Evolutionary conservation across 345 rosid species (phyloP), one percentile per base, ranked within the genome.

Genomic region (Noccaea bulbosa): DNA sequence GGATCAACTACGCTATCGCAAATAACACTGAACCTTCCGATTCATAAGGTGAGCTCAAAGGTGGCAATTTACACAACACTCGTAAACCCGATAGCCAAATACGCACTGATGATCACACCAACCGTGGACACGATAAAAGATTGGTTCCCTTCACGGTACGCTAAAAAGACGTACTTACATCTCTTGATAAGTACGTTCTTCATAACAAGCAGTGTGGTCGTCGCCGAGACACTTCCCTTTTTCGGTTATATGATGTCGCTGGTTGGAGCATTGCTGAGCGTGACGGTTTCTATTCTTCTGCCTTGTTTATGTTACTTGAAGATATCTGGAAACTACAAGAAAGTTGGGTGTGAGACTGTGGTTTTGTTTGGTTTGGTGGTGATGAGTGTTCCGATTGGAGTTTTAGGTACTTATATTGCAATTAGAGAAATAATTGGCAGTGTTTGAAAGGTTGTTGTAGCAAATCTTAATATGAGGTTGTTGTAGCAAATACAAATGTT

Each of bases 1-100:
- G 79, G 87, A 22, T 67, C 78, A 11, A 35, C 69, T 32, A 78
- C 79, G 32, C 65, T 75, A 57, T 80, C 86, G 0, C 84, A 76
- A 47, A 66, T 78, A 37, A 78, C 83, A 32, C 7, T 81, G n/a
- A 80, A 83, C 57, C 76, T 80, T 5, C 86, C 84, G 0, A 32
- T 54, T 3, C 39, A 70, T 5, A 71, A 69, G 40, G 27, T 76
- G 8, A 76, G 81, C 22, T 78, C 87, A 5, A 83, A 81, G 74
- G 71, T 85, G 2, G 89, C 85, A 2, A 83, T 85, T 60, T 81
- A 78, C 76, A 83, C 80, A 9, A 77, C 66, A 0, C 47, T 81
- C 17, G 80, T 67, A 3, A 65, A 65, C 34, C 85, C 84, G 0
- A 62, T 81, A 4, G 75, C 87, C 34, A 85, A 81, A 46, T 85